Conservation (phyloP, 441 rosid species). For the Jatropha multifida region DNA sequence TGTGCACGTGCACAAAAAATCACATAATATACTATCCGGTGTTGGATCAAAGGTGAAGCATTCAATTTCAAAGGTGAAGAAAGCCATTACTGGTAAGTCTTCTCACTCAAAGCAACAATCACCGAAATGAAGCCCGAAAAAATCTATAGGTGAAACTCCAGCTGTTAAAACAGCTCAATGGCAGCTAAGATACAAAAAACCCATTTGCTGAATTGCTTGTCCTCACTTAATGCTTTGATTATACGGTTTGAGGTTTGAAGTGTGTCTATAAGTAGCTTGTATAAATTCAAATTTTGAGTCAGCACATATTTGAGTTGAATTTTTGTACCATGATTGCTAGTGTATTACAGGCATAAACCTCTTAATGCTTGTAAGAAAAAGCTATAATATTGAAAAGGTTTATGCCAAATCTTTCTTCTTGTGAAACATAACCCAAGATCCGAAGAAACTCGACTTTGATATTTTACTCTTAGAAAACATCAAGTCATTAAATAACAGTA, state of each 20-base stretch:
- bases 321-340: not conserved
- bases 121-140: slow-evolving; percentile 35
- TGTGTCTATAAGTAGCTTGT: slow-evolving; percentile 2
- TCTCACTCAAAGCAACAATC: slow-evolving; percentile 64
- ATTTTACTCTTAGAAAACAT: too few species aligned
- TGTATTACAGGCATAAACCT: too few species aligned
- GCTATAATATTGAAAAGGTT: too few species aligned
- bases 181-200: not conserved
- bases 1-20: slow-evolving; percentile 54
- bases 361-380: too few species aligned
- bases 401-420: too few species aligned
- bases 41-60: slow-evolving; percentile 92
- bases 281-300: not conserved
- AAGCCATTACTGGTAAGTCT: slow-evolving; percentile 84
- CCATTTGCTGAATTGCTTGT: not conserved
- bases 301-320: too few species aligned
- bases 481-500: too few species aligned
- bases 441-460: too few species aligned
- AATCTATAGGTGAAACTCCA: not conserved
- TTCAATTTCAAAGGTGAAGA: slow-evolving; percentile 90
- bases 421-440: too few species aligned
- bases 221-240: not conserved
- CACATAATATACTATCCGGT: slow-evolving; percentile 74
- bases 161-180: not conserved
- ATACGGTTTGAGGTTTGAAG: slow-evolving; percentile 2